A percentile compares a stretch with the other conserved stretches of the same genome.
These are phyloP conservation scores for Chrysoporthe deuterocubensis DNA, from an alignment of 2,329 filamentous ascomycete genomes.

Conservation along the genomic window DNA sequence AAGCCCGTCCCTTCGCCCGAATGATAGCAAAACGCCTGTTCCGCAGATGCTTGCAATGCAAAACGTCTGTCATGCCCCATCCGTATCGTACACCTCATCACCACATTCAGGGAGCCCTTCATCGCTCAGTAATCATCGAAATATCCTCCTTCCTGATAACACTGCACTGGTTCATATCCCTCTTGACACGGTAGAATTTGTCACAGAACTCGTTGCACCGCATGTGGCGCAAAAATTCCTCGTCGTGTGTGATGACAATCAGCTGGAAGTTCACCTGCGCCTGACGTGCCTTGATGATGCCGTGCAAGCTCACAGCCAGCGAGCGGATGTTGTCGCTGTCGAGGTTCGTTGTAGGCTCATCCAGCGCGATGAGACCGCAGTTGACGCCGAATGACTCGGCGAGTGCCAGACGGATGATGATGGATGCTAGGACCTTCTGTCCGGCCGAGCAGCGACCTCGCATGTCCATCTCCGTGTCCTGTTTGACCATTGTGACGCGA, in stretches of 20 bases:
- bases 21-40: slow-evolving; percentile 9
- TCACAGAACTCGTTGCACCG: slow-evolving; percentile 92
- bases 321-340: slow-evolving; percentile 94
- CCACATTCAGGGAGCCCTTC: neutral
- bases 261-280: slow-evolving; percentile 95
- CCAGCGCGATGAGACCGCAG: slow-evolving; percentile 93
- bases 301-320: slow-evolving; percentile 80
- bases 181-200: slow-evolving; percentile 83
- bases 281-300: slow-evolving; percentile 82
- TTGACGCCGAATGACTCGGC: slow-evolving; percentile 96
- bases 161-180: slow-evolving; percentile 85
- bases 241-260: slow-evolving; percentile 98
- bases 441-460: slow-evolving; percentile 94
- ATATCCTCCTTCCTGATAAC: slow-evolving; percentile 76
- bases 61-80: neutral
- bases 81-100: neutral
- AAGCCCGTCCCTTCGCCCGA: neutral
- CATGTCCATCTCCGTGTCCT: slow-evolving; percentile 99
- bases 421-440: slow-evolving; percentile 94
- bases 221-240: slow-evolving; percentile 94
- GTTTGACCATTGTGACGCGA: slow-evolving; percentile 96
- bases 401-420: slow-evolving; percentile 94
- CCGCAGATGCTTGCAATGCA: neutral
- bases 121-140: slow-evolving; percentile 48
- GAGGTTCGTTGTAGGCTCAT: slow-evolving; percentile 97